Percentiles rank a stretch among this genome's conserved stretches.
Evolutionary conservation across 164 flowering plant species (phyloP).

Genomic region (Saururus chinensis): DNA sequence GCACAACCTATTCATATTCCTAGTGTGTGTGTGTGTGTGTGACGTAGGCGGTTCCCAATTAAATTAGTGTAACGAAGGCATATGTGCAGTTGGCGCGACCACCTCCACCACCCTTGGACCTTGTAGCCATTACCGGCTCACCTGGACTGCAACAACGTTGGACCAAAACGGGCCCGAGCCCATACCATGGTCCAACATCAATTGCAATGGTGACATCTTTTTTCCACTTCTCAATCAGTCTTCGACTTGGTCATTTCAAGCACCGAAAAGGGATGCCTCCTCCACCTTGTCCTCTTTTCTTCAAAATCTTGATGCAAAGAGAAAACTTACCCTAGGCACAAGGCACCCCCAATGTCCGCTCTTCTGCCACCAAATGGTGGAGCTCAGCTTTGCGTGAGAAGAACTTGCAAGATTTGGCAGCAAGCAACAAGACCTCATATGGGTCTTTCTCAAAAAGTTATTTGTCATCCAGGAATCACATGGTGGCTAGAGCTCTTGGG

Average conservation of each 20-base stretch:
- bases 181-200: too few relatives aligned
- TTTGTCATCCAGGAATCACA: neutral
- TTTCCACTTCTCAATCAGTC: neutral
- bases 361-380: conserved; percentile 4
- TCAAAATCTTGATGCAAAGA: conserved; percentile 3
- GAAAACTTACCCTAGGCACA: conserved; percentile 1
- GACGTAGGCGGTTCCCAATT: too few relatives aligned
- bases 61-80: too few relatives aligned
- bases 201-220: too few relatives aligned
- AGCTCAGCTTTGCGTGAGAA: conserved; percentile 2
- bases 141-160: too few relatives aligned
- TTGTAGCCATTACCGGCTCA: too few relatives aligned
- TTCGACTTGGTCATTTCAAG: neutral
- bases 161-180: too few relatives aligned
- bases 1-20: too few relatives aligned
- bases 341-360: neutral
- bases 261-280: conserved; percentile 4
- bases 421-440: neutral
- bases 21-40: too few relatives aligned
- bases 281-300: conserved; percentile 2
- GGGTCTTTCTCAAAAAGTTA: conserved; percentile 1
- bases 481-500: conserved; percentile 9
- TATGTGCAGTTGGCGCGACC: too few relatives aligned
- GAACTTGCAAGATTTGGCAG: neutral
- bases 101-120: too few relatives aligned